phyloP scores from a whole-genome alignment of 2,329 filamentous ascomycete genomes.

The Grosmannia clavigera region DNA sequence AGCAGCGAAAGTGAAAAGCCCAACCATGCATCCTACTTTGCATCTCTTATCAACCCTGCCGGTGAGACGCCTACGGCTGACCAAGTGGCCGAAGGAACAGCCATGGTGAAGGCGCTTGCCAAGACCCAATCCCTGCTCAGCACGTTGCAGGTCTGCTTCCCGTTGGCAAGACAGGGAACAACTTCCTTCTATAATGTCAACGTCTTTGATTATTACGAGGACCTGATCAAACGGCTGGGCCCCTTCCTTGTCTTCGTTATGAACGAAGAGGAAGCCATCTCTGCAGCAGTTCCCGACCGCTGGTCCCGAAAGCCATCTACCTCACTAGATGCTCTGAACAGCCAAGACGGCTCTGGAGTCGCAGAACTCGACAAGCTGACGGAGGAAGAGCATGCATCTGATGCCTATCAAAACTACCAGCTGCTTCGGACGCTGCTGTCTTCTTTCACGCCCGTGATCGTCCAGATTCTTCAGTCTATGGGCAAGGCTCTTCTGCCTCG shows the following conservation, averaged over 20 bases:
- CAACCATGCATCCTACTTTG: constrained; percentile 53
- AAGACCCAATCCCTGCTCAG: constrained; percentile 65
- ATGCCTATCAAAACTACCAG: constrained; percentile 59
- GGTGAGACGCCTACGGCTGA: constrained; percentile 18
- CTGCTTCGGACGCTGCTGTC: constrained; percentile 65
- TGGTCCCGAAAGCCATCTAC: constrained; percentile 32
- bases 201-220: constrained; percentile 69
- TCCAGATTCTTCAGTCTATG: constrained; percentile 73
- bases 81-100: constrained; percentile 54
- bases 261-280: constrained; percentile 71
- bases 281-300: constrained; percentile 58
- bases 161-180: constrained; percentile 49
- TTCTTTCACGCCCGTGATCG: constrained; percentile 66
- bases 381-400: constrained; percentile 25
- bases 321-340: constrained; percentile 2
- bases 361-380: constrained; percentile 20
- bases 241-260: constrained; percentile 67
- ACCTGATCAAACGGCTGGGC: constrained; percentile 63
- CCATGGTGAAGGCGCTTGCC: constrained; percentile 64
- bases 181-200: constrained; percentile 66
- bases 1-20: constrained; percentile 8
- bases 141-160: constrained; percentile 63
- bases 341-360: background rate
- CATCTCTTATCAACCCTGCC: constrained; percentile 44
- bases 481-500: constrained; percentile 71